Evolutionary conservation across 23 red algal species (phyloP), one percentile per base, ranked within the genome.

Genomic region (Agarophyton chilense): DNA sequence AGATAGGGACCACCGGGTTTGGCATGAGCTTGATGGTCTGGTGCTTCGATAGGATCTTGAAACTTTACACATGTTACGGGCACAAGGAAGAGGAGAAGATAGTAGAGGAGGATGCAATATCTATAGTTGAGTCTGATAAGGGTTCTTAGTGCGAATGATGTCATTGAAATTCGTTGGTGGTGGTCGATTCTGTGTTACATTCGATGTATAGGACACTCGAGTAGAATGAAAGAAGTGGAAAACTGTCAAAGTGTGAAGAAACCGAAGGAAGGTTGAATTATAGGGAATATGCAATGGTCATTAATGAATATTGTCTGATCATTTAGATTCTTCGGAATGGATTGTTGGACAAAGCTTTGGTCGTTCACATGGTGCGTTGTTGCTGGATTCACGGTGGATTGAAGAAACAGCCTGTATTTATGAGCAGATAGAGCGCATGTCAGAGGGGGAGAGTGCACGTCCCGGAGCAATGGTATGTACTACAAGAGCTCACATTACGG

Each of bases 11-110:
- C 77, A 7, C 81, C 89, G 10, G 82, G 80, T 61, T 86, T 85
- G 10, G 91, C 91, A 44, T 94, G 91, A 13, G 91, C 91, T 63
- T 86, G 81, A 33, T 94, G 91, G 71, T 94, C 81, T 80, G 36
- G 40, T 36, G 77, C 50, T 43, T 80, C 77, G 54, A 40, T 58
- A 26, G 32, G 77, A n/a, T 55, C 33, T 60, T 43, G 35, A 50
- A 80, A 56, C 14, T 80, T 80, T 24, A 61, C 77, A 36, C 51
- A 55, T 80, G 51, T 61, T 50, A 32, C 46, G 0, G 77, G 77
- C 21, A 35, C 4, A 16, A 80, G 50, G 32, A 22, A 56, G 19
- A 80, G 51, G 19, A 80, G 54, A 60, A 80, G 77, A 77, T 65
- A 65, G 41, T 29, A 74, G 24, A 74, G 68, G 36, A 74, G 40